phyloP scores from a whole-genome alignment of 1,284 basidiomycete species.

The Microstroma glucosiphilum region DNA sequence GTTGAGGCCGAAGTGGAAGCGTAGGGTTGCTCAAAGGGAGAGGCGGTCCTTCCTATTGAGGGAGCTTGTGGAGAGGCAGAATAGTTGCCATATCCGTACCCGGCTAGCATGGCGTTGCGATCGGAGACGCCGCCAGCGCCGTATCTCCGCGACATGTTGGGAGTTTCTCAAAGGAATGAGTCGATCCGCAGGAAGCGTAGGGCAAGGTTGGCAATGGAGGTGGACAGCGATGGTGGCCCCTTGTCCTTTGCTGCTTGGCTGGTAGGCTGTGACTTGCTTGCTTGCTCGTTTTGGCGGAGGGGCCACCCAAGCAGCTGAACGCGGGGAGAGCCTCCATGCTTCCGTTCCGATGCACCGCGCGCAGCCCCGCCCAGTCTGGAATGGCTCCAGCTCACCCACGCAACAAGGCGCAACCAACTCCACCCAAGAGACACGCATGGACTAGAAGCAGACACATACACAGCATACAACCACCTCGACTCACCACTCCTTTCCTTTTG shows the following conservation, averaged over 20 bases:
- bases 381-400: not conserved
- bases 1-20: constrained; percentile 11
- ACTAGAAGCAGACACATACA: not conserved
- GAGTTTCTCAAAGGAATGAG: not conserved
- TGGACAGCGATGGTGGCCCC: not conserved
- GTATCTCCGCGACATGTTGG: not conserved
- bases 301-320: no score
- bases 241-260: no score
- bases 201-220: not conserved
- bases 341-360: no score
- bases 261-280: no score
- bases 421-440: not conserved
- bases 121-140: not conserved
- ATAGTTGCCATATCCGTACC: constrained; percentile 4
- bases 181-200: not conserved
- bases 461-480: not conserved
- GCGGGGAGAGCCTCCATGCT: no score
- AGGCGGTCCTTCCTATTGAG: constrained; percentile 22
- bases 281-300: no score
- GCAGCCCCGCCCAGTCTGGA: not conserved
- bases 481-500: not conserved
- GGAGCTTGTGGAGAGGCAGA: not conserved
- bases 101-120: not conserved
- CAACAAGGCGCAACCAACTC: not conserved
- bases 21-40: constrained; percentile 42